A percentile compares a stretch with the other conserved stretches of the same genome.
phyloP scores from a whole-genome alignment of 139 green algal genomes.

The Dunaliella primolecta region DNA sequence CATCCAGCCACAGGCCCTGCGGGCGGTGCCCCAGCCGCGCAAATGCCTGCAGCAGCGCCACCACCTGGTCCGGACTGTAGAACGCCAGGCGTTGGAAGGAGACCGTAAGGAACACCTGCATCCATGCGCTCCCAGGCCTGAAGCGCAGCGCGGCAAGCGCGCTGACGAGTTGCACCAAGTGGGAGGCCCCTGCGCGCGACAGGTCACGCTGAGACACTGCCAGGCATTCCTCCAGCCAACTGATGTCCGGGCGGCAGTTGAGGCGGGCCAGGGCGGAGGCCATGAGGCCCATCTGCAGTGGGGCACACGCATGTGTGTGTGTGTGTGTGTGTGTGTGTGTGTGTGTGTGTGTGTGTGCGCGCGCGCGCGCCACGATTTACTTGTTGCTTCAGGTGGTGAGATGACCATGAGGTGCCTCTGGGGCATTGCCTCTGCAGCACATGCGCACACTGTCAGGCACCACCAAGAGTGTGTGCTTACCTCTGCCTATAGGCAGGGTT shows the following conservation, averaged over 20 bases:
- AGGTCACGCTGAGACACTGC: slow-evolving; percentile 17
- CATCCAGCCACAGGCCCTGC: slow-evolving; percentile 29
- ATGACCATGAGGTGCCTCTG: no score
- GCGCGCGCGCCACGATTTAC: no score
- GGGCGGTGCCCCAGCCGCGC: slow-evolving; percentile 29
- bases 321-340: background rate
- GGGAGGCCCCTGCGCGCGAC: background rate
- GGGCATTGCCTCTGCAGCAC: no score
- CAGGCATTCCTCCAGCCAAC: slow-evolving; percentile 25
- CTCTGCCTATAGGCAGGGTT: no score
- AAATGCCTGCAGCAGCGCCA: slow-evolving; percentile 14
- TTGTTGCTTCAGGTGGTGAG: no score
- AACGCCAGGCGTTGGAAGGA: slow-evolving; percentile 29
- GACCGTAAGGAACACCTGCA: slow-evolving; percentile 23
- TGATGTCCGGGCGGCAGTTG: slow-evolving; percentile 26
- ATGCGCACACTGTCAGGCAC: no score
- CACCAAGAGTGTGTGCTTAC: no score
- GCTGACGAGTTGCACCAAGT: slow-evolving; percentile 16
- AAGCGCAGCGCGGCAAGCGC: slow-evolving; percentile 17
- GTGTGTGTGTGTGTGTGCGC: background rate
- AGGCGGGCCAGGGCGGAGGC: slow-evolving; percentile 20
- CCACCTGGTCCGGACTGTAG: slow-evolving; percentile 21
- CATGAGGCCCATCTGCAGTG: slow-evolving; percentile 2
- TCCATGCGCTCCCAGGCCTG: slow-evolving; percentile 29
- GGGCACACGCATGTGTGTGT: background rate